These are phyloP conservation scores for Cladobotryum protrusum DNA, from an alignment of 2,329 filamentous ascomycete genomes.

Conservation along the genomic window DNA sequence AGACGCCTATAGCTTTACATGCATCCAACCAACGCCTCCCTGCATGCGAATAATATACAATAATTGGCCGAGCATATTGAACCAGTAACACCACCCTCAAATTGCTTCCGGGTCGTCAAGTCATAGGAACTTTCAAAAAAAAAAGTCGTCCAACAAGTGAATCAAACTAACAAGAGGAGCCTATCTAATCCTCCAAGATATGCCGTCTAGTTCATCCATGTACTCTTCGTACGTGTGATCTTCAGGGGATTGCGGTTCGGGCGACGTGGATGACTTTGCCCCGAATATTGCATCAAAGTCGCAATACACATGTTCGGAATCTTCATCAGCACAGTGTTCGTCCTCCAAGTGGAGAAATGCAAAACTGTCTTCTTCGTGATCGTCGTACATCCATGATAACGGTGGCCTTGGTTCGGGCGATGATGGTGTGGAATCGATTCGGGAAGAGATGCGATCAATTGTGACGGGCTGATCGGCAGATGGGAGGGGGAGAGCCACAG, in stretches of 20 bases:
- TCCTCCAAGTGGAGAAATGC: slow-evolving; percentile 43
- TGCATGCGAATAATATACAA: slow-evolving; percentile 10
- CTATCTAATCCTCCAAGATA: slow-evolving; percentile 34
- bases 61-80: slow-evolving; percentile 6
- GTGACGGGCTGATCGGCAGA: slow-evolving; percentile 20
- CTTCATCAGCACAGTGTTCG: slow-evolving; percentile 41
- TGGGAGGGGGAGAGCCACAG: slow-evolving; percentile 23
- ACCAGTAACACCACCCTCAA: neutral
- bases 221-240: slow-evolving; percentile 48
- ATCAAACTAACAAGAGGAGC: neutral
- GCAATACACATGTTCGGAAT: slow-evolving; percentile 47
- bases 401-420: slow-evolving; percentile 29
- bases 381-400: slow-evolving; percentile 19
- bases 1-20: slow-evolving; percentile 11
- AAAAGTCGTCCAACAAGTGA: slow-evolving; percentile 4
- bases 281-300: slow-evolving; percentile 42
- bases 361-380: slow-evolving; percentile 39
- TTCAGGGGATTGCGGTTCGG: slow-evolving; percentile 21
- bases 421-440: slow-evolving; percentile 27
- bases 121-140: neutral
- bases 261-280: slow-evolving; percentile 13
- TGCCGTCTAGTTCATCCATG: slow-evolving; percentile 50
- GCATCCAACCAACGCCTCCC: slow-evolving; percentile 6
- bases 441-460: slow-evolving; percentile 23
- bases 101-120: slow-evolving; percentile 1